Percentiles rank a stretch among this genome's conserved stretches.
Evolutionary conservation across 768 basidiomycete species (phyloP).

Genomic region (Phlebiopsis gigantea): DNA sequence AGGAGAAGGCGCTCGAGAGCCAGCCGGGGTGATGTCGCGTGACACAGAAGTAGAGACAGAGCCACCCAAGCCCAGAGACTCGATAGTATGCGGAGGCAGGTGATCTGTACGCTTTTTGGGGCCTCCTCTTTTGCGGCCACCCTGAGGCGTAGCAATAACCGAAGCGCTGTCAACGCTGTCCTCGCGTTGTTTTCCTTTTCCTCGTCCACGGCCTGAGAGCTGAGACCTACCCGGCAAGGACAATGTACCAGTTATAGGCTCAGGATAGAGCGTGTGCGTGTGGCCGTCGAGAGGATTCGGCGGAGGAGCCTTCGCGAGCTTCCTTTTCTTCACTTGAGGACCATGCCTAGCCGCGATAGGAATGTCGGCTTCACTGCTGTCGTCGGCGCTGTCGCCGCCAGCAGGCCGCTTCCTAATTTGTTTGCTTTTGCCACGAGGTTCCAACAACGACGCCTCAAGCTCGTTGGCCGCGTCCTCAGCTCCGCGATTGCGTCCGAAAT

Average conservation of each 20-base stretch:
- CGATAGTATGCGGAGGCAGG: constrained; percentile 45
- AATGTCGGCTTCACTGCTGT: constrained; percentile 52
- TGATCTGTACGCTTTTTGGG: constrained; percentile 50
- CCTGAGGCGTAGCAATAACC: constrained; percentile 37
- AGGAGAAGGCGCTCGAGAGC: constrained; percentile 70
- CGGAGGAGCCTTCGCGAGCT: constrained; percentile 36
- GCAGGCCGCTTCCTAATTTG: constrained; percentile 46
- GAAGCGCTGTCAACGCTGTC: constrained; percentile 55
- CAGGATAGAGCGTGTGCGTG: constrained; percentile 34
- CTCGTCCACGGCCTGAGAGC: constrained; percentile 46
- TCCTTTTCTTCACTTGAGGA: constrained; percentile 57
- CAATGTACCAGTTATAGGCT: constrained; percentile 22
- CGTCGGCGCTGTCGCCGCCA: constrained; percentile 47
- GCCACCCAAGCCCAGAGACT: constrained; percentile 39
- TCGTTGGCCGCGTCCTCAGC: constrained; percentile 56
- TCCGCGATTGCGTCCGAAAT: constrained; percentile 18
- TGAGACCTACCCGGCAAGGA: constrained; percentile 24
- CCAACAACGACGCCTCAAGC: constrained; percentile 51
- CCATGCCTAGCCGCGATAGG: constrained; percentile 31
- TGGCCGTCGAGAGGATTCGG: constrained; percentile 39
- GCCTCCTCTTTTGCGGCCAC: constrained; percentile 50
- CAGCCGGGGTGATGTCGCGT: constrained; percentile 66
- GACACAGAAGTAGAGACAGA: constrained; percentile 51
- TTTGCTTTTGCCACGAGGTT: constrained; percentile 18
- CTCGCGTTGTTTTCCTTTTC: constrained; percentile 44